Evolutionary conservation across 1,139 yeast species (phyloP).

Genomic region (Candida buenavistaensis): DNA sequence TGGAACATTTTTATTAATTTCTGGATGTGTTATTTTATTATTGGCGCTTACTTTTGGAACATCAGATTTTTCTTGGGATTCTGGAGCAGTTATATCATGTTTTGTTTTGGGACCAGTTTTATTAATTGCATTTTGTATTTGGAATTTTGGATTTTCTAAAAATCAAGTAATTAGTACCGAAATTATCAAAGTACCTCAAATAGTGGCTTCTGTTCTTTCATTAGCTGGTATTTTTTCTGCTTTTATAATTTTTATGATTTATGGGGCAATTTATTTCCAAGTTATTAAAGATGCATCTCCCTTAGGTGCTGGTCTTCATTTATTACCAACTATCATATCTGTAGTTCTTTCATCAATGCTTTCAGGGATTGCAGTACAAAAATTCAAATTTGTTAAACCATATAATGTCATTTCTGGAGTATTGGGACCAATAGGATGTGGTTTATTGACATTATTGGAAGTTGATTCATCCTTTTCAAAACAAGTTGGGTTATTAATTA

Average conservation of each 20-base stretch:
- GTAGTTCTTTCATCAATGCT: constrained; percentile 31
- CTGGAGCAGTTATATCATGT: constrained; percentile 47
- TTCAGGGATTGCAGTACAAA: constrained; percentile 31
- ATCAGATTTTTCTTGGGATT: constrained; percentile 49
- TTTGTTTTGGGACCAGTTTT: constrained; percentile 44
- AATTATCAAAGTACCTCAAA: constrained; percentile 23
- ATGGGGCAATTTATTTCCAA: constrained; percentile 39
- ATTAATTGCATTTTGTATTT: constrained; percentile 20
- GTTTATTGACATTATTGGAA: constrained; percentile 30
- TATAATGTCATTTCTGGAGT: constrained; percentile 26
- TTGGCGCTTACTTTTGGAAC: constrained; percentile 47
- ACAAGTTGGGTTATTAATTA: constrained; percentile 37
- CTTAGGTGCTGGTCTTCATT: constrained; percentile 38
- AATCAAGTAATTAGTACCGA: constrained; percentile 30
- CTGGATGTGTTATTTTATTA: constrained; percentile 43
- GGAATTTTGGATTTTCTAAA: constrained; percentile 28
- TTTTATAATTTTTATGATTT: constrained; percentile 28
- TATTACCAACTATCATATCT: constrained; percentile 38
- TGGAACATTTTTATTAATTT: constrained; percentile 48
- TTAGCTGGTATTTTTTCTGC: constrained; percentile 23
- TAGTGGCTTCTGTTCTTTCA: constrained; percentile 23
- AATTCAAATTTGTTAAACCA: constrained; percentile 32
- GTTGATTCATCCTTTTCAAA: constrained; percentile 27
- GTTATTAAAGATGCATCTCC: constrained; percentile 32
- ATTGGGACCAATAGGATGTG: constrained; percentile 35